phyloP scores from a whole-genome alignment of 2,329 filamentous ascomycete species.

The Sphaerostilbella broomeana region DNA sequence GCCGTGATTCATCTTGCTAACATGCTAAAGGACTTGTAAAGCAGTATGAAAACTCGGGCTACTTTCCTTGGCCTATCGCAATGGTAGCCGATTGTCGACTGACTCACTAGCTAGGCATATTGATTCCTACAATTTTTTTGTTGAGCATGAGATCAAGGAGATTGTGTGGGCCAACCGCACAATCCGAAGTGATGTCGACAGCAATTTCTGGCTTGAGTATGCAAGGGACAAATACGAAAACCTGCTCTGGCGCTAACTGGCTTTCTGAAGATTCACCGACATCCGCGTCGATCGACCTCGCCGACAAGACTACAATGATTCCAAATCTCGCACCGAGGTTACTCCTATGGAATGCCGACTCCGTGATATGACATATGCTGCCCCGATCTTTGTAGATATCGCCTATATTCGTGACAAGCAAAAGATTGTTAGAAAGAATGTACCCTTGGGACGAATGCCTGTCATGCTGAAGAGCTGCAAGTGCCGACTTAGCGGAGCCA shows the following conservation, averaged over 20 bases:
- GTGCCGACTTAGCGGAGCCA: constrained; percentile 77
- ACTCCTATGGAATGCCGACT: constrained; percentile 95
- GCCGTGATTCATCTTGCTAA: constrained; percentile 5
- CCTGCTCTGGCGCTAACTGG: constrained; percentile 4
- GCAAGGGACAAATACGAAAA: constrained; percentile 19
- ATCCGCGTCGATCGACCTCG: constrained; percentile 81
- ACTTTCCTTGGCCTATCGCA: neutral
- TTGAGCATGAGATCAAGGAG: constrained; percentile 93
- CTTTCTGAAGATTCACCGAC: constrained; percentile 59
- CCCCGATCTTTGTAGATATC: constrained; percentile 88
- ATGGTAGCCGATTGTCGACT: constrained; percentile 10
- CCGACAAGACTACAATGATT: constrained; percentile 67
- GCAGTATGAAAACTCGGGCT: constrained; percentile 47
- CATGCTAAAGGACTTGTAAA: constrained; percentile 63
- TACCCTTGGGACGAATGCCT: constrained; percentile 83
- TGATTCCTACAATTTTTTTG: constrained; percentile 98
- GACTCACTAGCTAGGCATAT: constrained; percentile 54
- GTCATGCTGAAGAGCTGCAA: constrained; percentile 97
- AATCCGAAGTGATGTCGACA: constrained; percentile 87
- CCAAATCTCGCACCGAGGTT: constrained; percentile 64
- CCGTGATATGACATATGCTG: constrained; percentile 95
- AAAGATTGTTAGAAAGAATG: constrained; percentile 65
- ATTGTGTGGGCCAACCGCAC: constrained; percentile 88
- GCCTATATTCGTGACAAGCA: constrained; percentile 79
- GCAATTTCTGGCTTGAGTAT: constrained; percentile 79